phyloP scores from a whole-genome alignment of 441 rosid genomes.

The Mallotus repandus region DNA sequence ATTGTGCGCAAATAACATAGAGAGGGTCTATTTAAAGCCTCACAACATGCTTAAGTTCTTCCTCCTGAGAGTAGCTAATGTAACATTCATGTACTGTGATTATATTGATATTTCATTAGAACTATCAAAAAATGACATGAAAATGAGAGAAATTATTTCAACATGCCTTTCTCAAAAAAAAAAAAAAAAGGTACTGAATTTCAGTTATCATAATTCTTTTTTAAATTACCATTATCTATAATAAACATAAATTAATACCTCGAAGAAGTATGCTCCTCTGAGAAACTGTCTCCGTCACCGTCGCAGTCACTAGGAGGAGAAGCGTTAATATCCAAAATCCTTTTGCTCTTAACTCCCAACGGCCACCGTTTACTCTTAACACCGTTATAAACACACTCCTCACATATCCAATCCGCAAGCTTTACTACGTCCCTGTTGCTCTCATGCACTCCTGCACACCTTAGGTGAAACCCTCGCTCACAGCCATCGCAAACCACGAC shows the following conservation, averaged over 20 bases:
- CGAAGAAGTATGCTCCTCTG: constrained; percentile 30
- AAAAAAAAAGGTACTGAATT: too few relatives aligned
- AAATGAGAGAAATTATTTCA: too few relatives aligned
- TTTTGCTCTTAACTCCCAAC: constrained; percentile 65
- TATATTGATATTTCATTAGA: not conserved
- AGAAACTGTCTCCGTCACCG: constrained; percentile 44
- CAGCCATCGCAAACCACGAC: constrained; percentile 85
- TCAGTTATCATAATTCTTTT: too few relatives aligned
- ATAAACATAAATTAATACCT: constrained; percentile 38
- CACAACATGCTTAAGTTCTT: not conserved
- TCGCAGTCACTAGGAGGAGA: constrained; percentile 86
- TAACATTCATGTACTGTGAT: not conserved
- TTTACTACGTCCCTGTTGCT: constrained; percentile 28
- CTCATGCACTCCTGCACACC: constrained; percentile 47
- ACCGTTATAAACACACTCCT: constrained; percentile 51
- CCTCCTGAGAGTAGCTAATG: not conserved
- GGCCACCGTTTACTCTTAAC: constrained; percentile 81
- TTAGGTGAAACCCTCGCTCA: constrained; percentile 72
- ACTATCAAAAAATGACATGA: too few relatives aligned
- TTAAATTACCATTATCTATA: too few relatives aligned
- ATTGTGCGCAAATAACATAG: too few relatives aligned
- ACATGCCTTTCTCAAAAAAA: too few relatives aligned
- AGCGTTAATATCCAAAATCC: constrained; percentile 76
- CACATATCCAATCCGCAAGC: constrained; percentile 70
- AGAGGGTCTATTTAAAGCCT: too few relatives aligned